A percentile compares a stretch with the other conserved stretches of the same genome.
phyloP scores from a whole-genome alignment of 306 rosid species.

The Rosa multiflora region DNA sequence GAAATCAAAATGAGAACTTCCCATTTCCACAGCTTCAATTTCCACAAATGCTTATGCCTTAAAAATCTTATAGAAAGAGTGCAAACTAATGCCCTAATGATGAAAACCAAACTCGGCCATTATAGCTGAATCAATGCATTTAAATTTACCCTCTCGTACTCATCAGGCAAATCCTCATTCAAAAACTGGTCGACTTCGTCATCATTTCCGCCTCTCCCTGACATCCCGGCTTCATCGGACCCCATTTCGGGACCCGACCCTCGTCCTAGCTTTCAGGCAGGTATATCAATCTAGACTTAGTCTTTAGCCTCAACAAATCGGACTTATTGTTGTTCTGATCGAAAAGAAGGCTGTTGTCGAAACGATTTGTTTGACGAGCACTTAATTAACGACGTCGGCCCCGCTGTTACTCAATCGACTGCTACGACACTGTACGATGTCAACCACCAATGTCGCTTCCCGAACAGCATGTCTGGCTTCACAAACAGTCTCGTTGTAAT shows the following conservation, averaged over 20 bases:
- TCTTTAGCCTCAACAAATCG: too few species aligned
- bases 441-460: background rate
- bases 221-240: slow-evolving; percentile 76
- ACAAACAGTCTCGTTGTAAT: too few species aligned
- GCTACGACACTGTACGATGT: slow-evolving; percentile 14
- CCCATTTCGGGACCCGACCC: slow-evolving; percentile 46
- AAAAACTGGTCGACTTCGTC: slow-evolving; percentile 75
- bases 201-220: slow-evolving; percentile 40
- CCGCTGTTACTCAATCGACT: background rate
- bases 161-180: slow-evolving; percentile 68
- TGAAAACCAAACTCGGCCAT: slow-evolving; percentile 69
- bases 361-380: slow-evolving; percentile 73
- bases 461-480: too few species aligned
- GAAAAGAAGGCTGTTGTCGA: slow-evolving; percentile 45
- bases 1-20: slow-evolving; percentile 64
- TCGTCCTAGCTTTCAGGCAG: slow-evolving; percentile 60
- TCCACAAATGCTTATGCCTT: slow-evolving; percentile 47
- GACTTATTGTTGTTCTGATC: slow-evolving; percentile 23
- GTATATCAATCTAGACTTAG: slow-evolving; percentile 76
- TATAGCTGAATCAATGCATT: slow-evolving; percentile 46
- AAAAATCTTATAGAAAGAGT: slow-evolving; percentile 42
- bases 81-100: slow-evolving; percentile 42
- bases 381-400: slow-evolving; percentile 51
- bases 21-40: slow-evolving; percentile 79
- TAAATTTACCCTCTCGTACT: slow-evolving; percentile 37